phyloP scores from a whole-genome alignment of 768 basidiomycete species.

The Mycena vulgaris region DNA sequence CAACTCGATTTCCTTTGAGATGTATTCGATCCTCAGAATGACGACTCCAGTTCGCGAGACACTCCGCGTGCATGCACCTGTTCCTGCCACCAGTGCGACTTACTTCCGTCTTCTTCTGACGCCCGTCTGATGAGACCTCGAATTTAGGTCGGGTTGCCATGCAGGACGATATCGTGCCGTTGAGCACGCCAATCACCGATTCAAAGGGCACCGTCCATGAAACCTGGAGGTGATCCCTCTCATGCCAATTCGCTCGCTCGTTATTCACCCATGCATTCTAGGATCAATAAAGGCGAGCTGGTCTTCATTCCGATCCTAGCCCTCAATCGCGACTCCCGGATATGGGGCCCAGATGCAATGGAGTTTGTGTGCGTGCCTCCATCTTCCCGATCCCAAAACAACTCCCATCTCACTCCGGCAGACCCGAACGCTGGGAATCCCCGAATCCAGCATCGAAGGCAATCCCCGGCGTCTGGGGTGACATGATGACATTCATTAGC shows the following conservation, averaged over 20 bases:
- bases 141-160: conserved; percentile 13
- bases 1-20: too few relatives aligned
- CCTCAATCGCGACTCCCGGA: conserved; percentile 53
- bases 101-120: neutral
- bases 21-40: too few relatives aligned
- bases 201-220: neutral
- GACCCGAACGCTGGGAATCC: conserved; percentile 62
- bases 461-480: conserved; percentile 59
- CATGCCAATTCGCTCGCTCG: too few relatives aligned
- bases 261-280: neutral
- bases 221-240: neutral
- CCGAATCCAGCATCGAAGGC: conserved; percentile 28
- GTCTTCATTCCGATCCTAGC: conserved; percentile 35
- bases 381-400: neutral
- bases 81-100: neutral
- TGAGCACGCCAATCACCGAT: conserved; percentile 5
- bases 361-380: conserved; percentile 56
- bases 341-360: conserved; percentile 63
- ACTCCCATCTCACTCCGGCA: conserved; percentile 34
- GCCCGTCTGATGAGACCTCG: too few relatives aligned
- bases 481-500: conserved; percentile 58
- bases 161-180: conserved; percentile 20
- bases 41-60: neutral
- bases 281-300: conserved; percentile 12
- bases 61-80: conserved; percentile 5